Base-by-base conservation (phyloP, 495 filamentous ascomycete species). In the Penicillium egyptiacum region DNA sequence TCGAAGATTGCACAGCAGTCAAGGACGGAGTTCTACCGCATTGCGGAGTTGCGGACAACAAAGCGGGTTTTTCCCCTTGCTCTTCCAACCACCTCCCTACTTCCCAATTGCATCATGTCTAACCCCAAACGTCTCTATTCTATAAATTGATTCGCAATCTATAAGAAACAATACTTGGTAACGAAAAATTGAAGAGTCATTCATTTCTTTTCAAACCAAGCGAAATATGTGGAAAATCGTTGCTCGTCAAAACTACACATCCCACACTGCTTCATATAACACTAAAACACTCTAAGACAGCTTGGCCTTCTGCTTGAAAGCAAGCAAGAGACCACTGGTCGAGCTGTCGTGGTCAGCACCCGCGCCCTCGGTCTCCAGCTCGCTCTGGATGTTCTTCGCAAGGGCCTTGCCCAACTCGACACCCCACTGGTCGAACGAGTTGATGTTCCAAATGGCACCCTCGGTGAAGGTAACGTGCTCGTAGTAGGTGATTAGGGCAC, bases 371-470 rank as follows among this genome's bases (percentile, higher is more conserved):
- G 87, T 86, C 68, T 98, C 91, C 55, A 92, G 76, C 75, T 90
- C 86, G 63, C 82, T 79, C 68, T 88, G 86, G 61, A 91, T 91
- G 75, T 90, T 92, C 83, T 91, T 98, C 25, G 94, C 94, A 51
- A 98, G 79, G 41, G 88, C 86, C 85, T 98, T 98, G 77, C 94
- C 94, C 45, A 98, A 76, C 81, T 98, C 94, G 42, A 98, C 94
- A 75, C 94, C 94, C 94, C 94, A 98, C 77, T 98, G 94, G 79
- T 98, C 94, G 71, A 98, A 98, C 64, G 85, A 89, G 84, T 98
- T 98, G 81, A 98, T 97, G 76, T 98, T 95, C 94, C 94, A 98
- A 63, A 98, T 75, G 30, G 91, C 95, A 64, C 94, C 94, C 75
- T 98, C 94, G 37, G 91, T 96, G 79, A 98, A 98, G 57, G 94